Conservation (phyloP, 2,329 filamentous ascomycete species). For the Ceratocystis destructans region DNA sequence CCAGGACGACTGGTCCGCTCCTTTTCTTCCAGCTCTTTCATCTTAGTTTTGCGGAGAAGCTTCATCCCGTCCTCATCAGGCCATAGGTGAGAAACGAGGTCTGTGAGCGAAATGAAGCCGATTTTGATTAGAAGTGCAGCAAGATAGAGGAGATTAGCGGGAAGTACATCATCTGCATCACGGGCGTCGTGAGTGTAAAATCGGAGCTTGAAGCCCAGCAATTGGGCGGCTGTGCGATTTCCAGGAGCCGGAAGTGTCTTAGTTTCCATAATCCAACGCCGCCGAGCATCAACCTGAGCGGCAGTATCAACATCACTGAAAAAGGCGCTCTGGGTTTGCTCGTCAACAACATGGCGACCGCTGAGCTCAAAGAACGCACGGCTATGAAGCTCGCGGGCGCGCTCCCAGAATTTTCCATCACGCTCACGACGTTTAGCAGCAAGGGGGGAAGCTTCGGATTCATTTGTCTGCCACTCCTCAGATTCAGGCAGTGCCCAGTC, state of each 20-base stretch:
- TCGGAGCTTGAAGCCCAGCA: conserved; percentile 90
- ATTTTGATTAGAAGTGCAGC: conserved; percentile 90
- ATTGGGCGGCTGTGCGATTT: conserved; percentile 82
- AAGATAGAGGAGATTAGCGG: conserved; percentile 84
- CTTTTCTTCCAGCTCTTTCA: conserved; percentile 64
- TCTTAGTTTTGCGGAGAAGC: conserved; percentile 51
- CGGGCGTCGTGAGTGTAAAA: conserved; percentile 80
- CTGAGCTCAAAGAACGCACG: conserved; percentile 84
- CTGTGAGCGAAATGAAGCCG: conserved; percentile 83
- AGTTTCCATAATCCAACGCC: conserved; percentile 67
- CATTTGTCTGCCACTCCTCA: conserved; percentile 45
- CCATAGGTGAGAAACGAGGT: conserved; percentile 86
- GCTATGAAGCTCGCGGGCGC: conserved; percentile 61
- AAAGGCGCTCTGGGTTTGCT: conserved; percentile 5
- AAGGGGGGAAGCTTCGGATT: conserved; percentile 53
- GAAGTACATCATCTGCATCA: conserved; percentile 61
- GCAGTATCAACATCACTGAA: conserved; percentile 39
- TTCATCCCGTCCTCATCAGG: conserved; percentile 76
- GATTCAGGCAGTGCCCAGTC: conserved; percentile 70
- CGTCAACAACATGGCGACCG: conserved; percentile 45
- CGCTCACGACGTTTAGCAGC: conserved; percentile 45
- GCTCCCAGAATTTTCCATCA: conserved; percentile 67
- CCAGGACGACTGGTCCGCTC: conserved; percentile 59
- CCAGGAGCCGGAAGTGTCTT: conserved; percentile 71
- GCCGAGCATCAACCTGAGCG: conserved; percentile 42